phyloP scores from a whole-genome alignment of 805 yeast species.

The Candida krabiensis region DNA sequence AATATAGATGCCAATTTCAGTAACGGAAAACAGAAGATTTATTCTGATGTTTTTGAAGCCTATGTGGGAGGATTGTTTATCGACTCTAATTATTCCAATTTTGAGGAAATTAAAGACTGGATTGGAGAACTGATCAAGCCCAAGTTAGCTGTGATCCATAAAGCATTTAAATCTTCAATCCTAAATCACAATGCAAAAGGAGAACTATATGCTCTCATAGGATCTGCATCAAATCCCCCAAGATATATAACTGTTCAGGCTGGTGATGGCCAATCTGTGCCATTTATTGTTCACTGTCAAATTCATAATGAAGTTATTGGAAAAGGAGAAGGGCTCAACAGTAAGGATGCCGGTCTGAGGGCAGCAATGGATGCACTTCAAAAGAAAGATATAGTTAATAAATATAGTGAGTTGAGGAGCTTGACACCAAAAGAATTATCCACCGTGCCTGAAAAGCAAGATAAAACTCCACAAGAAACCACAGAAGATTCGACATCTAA shows the following conservation, averaged over 20 bases:
- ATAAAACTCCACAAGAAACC: background rate
- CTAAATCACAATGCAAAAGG: slow-evolving; percentile 71
- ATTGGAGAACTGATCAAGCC: slow-evolving; percentile 51
- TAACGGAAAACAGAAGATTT: slow-evolving; percentile 63
- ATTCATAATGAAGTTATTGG: slow-evolving; percentile 71
- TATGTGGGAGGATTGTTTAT: slow-evolving; percentile 81
- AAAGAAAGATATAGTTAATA: slow-evolving; percentile 59
- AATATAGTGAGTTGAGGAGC: slow-evolving; percentile 60
- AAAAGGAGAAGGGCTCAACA: slow-evolving; percentile 64
- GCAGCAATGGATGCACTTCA: slow-evolving; percentile 83
- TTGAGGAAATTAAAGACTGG: slow-evolving; percentile 57
- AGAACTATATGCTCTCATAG: slow-evolving; percentile 74
- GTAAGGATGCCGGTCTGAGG: slow-evolving; percentile 74
- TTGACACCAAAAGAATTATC: slow-evolving; percentile 42
- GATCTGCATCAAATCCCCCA: slow-evolving; percentile 68
- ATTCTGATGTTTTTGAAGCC: slow-evolving; percentile 93
- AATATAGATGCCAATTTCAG: slow-evolving; percentile 42
- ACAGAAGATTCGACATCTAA: background rate
- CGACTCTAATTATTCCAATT: slow-evolving; percentile 49
- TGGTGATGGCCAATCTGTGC: slow-evolving; percentile 50
- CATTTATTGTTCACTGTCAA: slow-evolving; percentile 63
- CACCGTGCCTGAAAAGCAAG: slow-evolving; percentile 10
- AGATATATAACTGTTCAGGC: slow-evolving; percentile 49
- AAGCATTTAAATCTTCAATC: slow-evolving; percentile 32
- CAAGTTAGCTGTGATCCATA: slow-evolving; percentile 28